phyloP scores from a whole-genome alignment of 768 basidiomycete genomes.

The Tylopilus sp. region DNA sequence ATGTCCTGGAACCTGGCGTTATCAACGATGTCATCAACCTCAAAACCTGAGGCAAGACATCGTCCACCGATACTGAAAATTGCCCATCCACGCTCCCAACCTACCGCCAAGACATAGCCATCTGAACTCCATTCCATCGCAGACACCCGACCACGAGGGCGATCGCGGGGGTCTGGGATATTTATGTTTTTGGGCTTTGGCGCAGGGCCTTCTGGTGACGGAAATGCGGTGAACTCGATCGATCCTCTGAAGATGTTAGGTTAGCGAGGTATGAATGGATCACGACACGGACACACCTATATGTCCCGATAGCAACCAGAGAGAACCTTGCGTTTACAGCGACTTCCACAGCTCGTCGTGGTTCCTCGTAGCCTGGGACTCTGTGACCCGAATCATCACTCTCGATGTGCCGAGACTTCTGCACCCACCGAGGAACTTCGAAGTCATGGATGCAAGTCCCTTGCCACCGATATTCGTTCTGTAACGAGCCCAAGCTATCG shows the following conservation, averaged over 20 bases:
- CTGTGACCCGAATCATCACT: conserved; percentile 36
- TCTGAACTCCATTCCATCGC: conserved; percentile 92
- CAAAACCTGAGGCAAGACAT: conserved; percentile 77
- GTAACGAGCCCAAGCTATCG: conserved; percentile 6
- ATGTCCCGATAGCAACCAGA: conserved; percentile 74
- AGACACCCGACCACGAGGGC: conserved; percentile 57
- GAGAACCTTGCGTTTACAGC: conserved; percentile 81
- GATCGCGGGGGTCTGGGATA: conserved; percentile 59
- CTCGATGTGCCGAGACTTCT: conserved; percentile 65
- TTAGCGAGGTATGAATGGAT: background rate
- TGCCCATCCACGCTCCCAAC: conserved; percentile 88
- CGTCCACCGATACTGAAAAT: conserved; percentile 88
- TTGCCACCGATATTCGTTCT: conserved; percentile 46
- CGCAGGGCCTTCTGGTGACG: conserved; percentile 52
- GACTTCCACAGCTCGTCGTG: conserved; percentile 58
- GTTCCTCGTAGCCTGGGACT: conserved; percentile 52
- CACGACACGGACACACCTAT: conserved; percentile 41
- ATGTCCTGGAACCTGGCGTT: conserved; percentile 66
- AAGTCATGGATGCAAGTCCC: conserved; percentile 81
- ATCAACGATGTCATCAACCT: conserved; percentile 60
- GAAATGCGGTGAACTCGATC: conserved; percentile 67
- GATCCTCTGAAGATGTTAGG: conserved; percentile 45
- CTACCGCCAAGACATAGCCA: conserved; percentile 91
- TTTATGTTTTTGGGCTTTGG: conserved; percentile 61
- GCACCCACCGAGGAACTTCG: conserved; percentile 71